Base-by-base conservation (phyloP, 306 rosid genomes). In the Trifolium repens region DNA sequence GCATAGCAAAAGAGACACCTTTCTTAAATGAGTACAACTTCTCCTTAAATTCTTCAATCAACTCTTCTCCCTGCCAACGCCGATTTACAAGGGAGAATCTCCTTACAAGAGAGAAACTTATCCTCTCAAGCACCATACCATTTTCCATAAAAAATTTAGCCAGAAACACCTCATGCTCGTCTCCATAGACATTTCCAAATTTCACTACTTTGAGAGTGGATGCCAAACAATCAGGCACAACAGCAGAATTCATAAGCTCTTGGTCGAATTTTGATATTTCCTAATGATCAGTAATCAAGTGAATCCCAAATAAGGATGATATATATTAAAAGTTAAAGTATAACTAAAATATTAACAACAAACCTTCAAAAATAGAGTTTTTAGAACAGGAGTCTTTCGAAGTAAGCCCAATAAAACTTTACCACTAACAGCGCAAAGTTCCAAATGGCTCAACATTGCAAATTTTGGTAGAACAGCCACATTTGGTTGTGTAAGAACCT, bases 371-470 rank as follows among this genome's bases (percentile, higher is more conserved):
- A 13, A 1, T 13, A 46, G 52, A 13, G 63, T 69, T 0, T 2
- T 57, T 13, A 77, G 62, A 57, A 44, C 4, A 30, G 75, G 62
- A 27, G 69, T 2, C 52, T 32, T 68, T 6, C 4, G 30, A 32
- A 77, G 81, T 2, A 77, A 77, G 67, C 14, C 69, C 4, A 77
- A 54, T 32, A 77, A 32, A 57, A 44, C 14, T 47, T 58, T 53
- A 46, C 2, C 26, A 30, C 42, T 17, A 43, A 57, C 42, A 0
- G 2, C 16, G 4, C 10, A 30, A 12, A 77, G 40, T 0, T 77
- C 59, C 75, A 68, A 53, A 58, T 44, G 46, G 35, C 39, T 57
- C 62, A 68, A 69, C 67, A 10, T 57, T 13, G n/a, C 19, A 58
- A 17, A 77, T 32, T 2, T 46, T 17, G 69, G 75, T 4, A 77